Evolutionary conservation across 768 basidiomycete genomes (phyloP), one percentile per base, ranked within the genome.

Genomic region (Podaxis rugospora): DNA sequence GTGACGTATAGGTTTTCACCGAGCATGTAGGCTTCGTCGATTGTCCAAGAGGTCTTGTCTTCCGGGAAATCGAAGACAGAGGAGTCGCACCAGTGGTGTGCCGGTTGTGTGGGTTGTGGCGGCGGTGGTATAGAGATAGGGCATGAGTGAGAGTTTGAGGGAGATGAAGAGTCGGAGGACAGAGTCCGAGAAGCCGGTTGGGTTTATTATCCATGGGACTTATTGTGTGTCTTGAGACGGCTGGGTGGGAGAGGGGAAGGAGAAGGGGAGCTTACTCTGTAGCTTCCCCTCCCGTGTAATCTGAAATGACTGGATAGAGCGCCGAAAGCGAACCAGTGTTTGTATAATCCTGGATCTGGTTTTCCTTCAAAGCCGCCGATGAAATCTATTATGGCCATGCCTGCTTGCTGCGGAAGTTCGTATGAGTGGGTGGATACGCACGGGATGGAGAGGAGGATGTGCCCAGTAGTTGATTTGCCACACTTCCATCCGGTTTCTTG

Each of bases 151-250:
- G 51, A 78, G 69, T 65, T 81, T 81, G 25, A 74, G 68, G 62
- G 76, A 70, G 57, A 77, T 73, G 65, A 79, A 76, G 57, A 74
- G 73, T 28, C 74, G 69, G 37, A 79, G 69, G 16, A 75, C 68
- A 36, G 60, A 54, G 44, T 78, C 74, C 1, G 78, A 75, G 55
- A 75, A 71, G 23, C 73, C 71, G n/a, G 68, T 64, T 25, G 66
- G 67, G 50, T 80, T 78, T 59, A 78, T 76, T 61, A 79, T 68
- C 79, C 79, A 82, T 18, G 80, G 80, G 39, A 73, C 72, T 71
- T 73, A 47, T 13, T 32, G 35, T 13, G 3, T 16, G 36, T 14
- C 25, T 28, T 3, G 13, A 35, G 5, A 21, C 3, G 11, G 25
- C 11, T 18, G 23, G 23, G 23, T 23, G 23, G 23, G 23, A 32